Conservation (phyloP, 129 eudicot genomes). For the Oenanthe sinensis region DNA sequence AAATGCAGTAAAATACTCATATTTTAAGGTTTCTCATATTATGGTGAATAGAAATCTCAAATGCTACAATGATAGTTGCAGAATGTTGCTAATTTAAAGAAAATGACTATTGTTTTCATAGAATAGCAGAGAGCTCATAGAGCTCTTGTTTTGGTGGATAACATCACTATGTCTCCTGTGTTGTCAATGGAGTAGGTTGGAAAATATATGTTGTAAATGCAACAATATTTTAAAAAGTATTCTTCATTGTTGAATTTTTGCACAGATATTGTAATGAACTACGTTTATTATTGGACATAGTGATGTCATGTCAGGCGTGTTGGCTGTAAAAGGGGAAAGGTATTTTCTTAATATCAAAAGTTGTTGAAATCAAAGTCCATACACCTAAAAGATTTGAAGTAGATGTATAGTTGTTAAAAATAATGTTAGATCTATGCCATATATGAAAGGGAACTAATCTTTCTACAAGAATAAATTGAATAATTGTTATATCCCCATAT, state of each 20-base stretch:
- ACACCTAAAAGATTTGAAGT: neutral
- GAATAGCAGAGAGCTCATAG: constrained; percentile 89
- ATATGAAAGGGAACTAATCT: neutral
- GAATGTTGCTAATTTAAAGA: neutral
- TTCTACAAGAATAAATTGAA: neutral
- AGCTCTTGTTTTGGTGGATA: constrained; percentile 89
- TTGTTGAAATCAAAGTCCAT: neutral
- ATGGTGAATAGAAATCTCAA: neutral
- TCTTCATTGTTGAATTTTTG: neutral
- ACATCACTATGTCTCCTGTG: constrained; percentile 96
- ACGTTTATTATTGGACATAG: constrained; percentile 94
- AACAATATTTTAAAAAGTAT: neutral
- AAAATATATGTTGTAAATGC: constrained; percentile 2
- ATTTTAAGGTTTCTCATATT: too few relatives aligned
- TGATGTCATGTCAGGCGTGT: constrained; percentile 95
- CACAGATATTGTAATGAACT: constrained; percentile 93
- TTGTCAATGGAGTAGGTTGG: constrained; percentile 85
- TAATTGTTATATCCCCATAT: neutral
- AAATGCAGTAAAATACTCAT: too few relatives aligned
- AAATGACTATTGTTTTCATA: constrained; percentile 32
- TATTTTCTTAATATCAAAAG: constrained; percentile 12
- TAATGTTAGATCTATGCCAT: neutral
- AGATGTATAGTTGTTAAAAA: neutral
- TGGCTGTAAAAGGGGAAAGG: constrained; percentile 93
- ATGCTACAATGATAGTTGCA: neutral